phyloP scores from a whole-genome alignment of 2,329 filamentous ascomycete species.

The Epichloe aotearoae region DNA sequence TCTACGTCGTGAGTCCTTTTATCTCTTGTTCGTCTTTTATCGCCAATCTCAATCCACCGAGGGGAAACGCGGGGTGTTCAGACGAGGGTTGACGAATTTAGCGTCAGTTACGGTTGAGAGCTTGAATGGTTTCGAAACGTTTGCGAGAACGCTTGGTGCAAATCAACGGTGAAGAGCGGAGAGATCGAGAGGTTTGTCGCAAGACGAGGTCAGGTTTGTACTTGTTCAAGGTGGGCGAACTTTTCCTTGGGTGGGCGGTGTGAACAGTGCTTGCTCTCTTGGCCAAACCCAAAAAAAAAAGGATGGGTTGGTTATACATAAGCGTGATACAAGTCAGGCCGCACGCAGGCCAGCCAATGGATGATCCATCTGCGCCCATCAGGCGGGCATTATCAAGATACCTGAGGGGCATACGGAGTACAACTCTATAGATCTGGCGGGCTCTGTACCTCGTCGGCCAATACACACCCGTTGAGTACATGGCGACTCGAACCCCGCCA shows the following conservation, averaged over 20 bases:
- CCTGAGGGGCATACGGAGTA: neutral
- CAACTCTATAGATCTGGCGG: neutral
- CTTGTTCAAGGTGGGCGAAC: neutral
- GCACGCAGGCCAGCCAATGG: neutral
- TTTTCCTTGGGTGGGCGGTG: constrained; percentile 4
- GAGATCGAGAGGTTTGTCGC: neutral
- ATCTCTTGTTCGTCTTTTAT: constrained; percentile 4
- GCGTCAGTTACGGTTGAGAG: neutral
- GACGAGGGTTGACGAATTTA: neutral
- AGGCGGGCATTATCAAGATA: neutral
- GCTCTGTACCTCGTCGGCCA: neutral
- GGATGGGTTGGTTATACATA: neutral
- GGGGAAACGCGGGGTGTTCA: constrained; percentile 1
- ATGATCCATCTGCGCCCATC: neutral
- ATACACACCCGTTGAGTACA: neutral
- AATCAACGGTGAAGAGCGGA: neutral
- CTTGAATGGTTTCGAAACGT: neutral
- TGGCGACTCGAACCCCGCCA: neutral
- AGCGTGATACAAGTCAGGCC: neutral
- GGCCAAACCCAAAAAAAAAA: neutral
- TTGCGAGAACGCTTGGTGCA: neutral
- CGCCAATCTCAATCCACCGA: constrained; percentile 2
- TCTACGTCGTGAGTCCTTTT: neutral
- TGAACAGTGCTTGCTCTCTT: neutral
- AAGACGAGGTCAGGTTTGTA: neutral